Conservation (phyloP, 2,329 filamentous ascomycete genomes). For the Alternaria longipes region DNA sequence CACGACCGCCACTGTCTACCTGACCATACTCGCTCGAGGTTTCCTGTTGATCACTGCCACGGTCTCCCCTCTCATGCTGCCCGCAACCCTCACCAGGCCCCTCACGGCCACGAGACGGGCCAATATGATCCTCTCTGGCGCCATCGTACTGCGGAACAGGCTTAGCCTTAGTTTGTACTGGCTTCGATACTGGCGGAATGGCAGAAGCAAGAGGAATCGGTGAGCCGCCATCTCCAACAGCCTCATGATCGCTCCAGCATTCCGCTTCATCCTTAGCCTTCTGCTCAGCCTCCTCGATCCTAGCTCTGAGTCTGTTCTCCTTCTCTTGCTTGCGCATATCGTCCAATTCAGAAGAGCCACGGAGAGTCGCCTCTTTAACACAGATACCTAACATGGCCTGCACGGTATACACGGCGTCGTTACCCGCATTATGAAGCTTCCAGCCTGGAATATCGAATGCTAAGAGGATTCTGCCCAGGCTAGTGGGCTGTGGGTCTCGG, state of each 20-base stretch:
- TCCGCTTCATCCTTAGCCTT: constrained; percentile 53
- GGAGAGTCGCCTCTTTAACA: constrained; percentile 54
- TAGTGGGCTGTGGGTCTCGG: constrained; percentile 62
- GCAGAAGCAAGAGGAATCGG: constrained; percentile 33
- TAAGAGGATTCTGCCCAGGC: constrained; percentile 68
- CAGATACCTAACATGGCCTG: constrained; percentile 74
- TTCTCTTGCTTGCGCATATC: constrained; percentile 33
- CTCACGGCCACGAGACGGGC: constrained; percentile 5
- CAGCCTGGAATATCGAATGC: constrained; percentile 70
- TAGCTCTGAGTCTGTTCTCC: constrained; percentile 32
- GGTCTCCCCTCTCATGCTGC: constrained; percentile 4
- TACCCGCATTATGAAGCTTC: constrained; percentile 85
- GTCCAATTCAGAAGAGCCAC: constrained; percentile 39
- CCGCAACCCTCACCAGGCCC: neutral
- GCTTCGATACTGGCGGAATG: constrained; percentile 8
- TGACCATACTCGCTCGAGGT: constrained; percentile 2
- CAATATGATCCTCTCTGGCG: neutral
- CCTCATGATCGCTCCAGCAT: constrained; percentile 51
- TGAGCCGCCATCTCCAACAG: constrained; percentile 48
- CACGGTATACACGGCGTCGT: constrained; percentile 83
- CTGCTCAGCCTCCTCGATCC: constrained; percentile 41
- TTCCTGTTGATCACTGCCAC: neutral
- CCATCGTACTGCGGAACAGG: constrained; percentile 10
- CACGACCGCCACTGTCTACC: neutral
- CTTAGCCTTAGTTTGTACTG: neutral